phyloP scores from a whole-genome alignment of 176 grass and related monocot genomes.

The Ensete glaucum region DNA sequence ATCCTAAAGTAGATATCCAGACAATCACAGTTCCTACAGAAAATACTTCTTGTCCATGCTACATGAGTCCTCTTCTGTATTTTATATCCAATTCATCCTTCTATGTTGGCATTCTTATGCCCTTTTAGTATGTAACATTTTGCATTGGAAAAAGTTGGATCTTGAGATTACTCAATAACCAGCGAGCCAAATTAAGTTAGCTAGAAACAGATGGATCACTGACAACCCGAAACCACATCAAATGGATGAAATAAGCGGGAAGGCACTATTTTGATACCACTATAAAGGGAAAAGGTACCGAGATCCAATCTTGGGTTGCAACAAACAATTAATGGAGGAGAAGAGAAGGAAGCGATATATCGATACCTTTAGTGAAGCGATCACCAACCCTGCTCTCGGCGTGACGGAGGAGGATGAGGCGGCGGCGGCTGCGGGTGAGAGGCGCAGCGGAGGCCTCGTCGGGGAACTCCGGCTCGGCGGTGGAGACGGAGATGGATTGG shows the following conservation, averaged over 20 bases:
- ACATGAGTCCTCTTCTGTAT: not conserved
- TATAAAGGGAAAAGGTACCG: not conserved
- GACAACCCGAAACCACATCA: not conserved
- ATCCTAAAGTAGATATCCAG: not conserved
- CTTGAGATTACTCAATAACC: not conserved
- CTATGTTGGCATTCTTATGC: not conserved
- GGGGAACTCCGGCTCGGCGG: conserved; percentile 20
- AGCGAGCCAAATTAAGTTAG: not conserved
- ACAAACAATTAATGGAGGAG: not conserved
- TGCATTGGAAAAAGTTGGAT: not conserved
- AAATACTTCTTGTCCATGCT: not conserved
- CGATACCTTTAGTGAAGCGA: conserved; percentile 55
- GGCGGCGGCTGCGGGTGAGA: conserved; percentile 25
- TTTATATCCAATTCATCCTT: not conserved
- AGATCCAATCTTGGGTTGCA: not conserved
- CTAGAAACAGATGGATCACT: not conserved
- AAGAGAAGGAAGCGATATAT: not conserved
- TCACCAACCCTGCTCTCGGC: conserved; percentile 47
- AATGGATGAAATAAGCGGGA: not conserved
- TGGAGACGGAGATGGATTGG: conserved; percentile 44
- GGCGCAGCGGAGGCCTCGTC: conserved; percentile 14
- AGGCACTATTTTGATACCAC: not conserved
- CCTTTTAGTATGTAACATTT: not conserved
- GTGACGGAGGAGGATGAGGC: conserved; percentile 79
- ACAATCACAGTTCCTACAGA: not conserved